These are phyloP conservation scores for Aspergillus cristatus DNA, from an alignment of 495 filamentous ascomycete species.

Conservation along the genomic window DNA sequence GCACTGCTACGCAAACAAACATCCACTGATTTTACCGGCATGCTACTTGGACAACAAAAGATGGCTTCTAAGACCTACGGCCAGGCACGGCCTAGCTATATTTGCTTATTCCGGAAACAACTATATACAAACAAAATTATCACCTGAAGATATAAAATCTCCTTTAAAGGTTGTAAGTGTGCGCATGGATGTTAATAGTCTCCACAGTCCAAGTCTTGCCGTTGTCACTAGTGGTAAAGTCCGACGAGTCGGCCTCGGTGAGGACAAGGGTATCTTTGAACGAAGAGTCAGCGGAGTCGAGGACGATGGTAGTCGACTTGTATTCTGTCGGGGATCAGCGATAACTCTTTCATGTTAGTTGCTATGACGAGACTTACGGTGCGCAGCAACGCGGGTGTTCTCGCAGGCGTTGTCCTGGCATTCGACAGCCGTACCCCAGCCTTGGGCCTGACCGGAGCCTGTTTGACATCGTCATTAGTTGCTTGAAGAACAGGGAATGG, in stretches of 20 bases:
- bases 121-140: too few species aligned
- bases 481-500: not conserved
- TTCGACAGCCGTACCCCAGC: constrained; percentile 33
- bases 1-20: too few species aligned
- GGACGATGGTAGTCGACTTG: constrained; percentile 22
- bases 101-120: too few species aligned
- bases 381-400: constrained; percentile 17
- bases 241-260: constrained; percentile 17
- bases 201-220: constrained; percentile 19
- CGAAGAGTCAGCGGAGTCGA: constrained; percentile 16
- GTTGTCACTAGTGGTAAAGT: constrained; percentile 17
- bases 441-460: constrained; percentile 23
- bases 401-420: constrained; percentile 23
- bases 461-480: not conserved
- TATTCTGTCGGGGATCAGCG: constrained; percentile 12
- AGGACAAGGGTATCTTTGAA: constrained; percentile 21
- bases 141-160: too few species aligned
- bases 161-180: constrained; percentile 17
- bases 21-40: too few species aligned
- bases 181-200: constrained; percentile 21
- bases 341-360: too few species aligned
- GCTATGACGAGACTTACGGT: constrained; percentile 16
- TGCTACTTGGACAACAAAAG: too few species aligned
- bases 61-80: too few species aligned
- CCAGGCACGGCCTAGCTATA: too few species aligned